Evolutionary conservation across 2,329 filamentous ascomycete genomes (phyloP), one percentile per base, ranked within the genome.

Genomic region (Ascochyta clinopodiicola): DNA sequence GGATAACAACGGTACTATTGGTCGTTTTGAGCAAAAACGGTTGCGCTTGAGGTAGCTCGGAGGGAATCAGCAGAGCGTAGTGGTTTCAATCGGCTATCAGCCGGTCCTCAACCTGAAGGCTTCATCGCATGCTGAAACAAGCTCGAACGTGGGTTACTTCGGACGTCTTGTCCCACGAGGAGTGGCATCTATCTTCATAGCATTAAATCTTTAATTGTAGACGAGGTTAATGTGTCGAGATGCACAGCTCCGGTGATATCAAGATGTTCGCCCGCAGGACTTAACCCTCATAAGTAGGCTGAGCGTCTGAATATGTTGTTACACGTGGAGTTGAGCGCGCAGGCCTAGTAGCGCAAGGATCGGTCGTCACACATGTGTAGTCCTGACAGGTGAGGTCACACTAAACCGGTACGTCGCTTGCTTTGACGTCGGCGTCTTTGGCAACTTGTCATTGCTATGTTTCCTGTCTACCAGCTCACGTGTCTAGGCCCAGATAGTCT

Each of bases 351-450:
- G 38, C 15, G 40, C n/a, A 40, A 44, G 40, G 42, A 8, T 44
- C 31, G 19, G n/a, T 35, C 9, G 49, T 45, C 24, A 40, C 49
- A 51, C 35, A 2, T 45, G 27, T 42, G 37, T 35, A 22, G 29
- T 43, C 13, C 13, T 39, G 25, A 40, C 25, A 34, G 24, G 44
- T 19, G n/a, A 37, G 12, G 24, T 32, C 17, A 44, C 25, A 38
- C 27, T 38, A 48, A 44, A 43, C 34, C 24, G 10, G 10, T 21
- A 13, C 39, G 44, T 32, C 22, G 27, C 44, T 54, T 54, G 38
- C 51, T 54, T 48, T n/a, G 32, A 54, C 38, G n/a, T 38, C 24
- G 38, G 36, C 37, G 27, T 53, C 24, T 27, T 8, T 31, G n/a
- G 21, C 9, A 12, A 29, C 4, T 34, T 25, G 1, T 24, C 9